Evolutionary conservation across 495 filamentous ascomycete genomes (phyloP).

Genomic region (Penicillium herquei): DNA sequence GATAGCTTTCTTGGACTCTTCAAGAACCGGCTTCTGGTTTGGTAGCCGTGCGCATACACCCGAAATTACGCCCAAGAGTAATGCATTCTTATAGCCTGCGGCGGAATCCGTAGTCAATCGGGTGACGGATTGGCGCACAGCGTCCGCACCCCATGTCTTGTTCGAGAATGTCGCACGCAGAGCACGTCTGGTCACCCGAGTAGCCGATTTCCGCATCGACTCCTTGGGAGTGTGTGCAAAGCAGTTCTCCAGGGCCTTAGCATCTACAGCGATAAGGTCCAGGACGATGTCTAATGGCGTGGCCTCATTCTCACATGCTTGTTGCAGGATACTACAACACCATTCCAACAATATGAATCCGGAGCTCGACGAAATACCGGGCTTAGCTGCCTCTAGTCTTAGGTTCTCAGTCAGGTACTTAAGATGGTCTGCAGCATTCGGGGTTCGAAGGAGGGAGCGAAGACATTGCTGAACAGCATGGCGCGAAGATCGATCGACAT

Average conservation of each 20-base stretch:
- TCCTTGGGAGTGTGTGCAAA: slow-evolving; percentile 58
- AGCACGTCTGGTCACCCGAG: slow-evolving; percentile 70
- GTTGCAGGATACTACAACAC: slow-evolving; percentile 73
- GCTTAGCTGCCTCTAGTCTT: slow-evolving; percentile 65
- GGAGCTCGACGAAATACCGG: slow-evolving; percentile 69
- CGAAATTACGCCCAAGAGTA: slow-evolving; percentile 76
- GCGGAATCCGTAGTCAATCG: slow-evolving; percentile 62
- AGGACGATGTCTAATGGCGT: slow-evolving; percentile 66
- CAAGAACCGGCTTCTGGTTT: slow-evolving; percentile 55
- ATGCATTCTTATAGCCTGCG: slow-evolving; percentile 65
- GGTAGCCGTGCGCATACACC: slow-evolving; percentile 76
- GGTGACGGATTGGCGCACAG: slow-evolving; percentile 61
- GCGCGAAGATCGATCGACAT: slow-evolving; percentile 80
- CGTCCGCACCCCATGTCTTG: slow-evolving; percentile 53
- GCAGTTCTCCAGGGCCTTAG: slow-evolving; percentile 73
- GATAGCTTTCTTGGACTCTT: slow-evolving; percentile 64
- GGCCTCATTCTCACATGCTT: slow-evolving; percentile 48
- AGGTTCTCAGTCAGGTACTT: slow-evolving; percentile 58
- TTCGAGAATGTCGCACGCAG: slow-evolving; percentile 66
- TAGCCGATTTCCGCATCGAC: slow-evolving; percentile 61
- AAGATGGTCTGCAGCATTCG: slow-evolving; percentile 49
- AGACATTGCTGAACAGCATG: slow-evolving; percentile 78
- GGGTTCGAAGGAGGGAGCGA: slow-evolving; percentile 56
- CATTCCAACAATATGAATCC: slow-evolving; percentile 91
- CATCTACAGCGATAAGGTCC: slow-evolving; percentile 59